These are phyloP conservation scores for Rosellinia necatrix DNA, from an alignment of 2,329 filamentous ascomycete species.

Conservation along the genomic window DNA sequence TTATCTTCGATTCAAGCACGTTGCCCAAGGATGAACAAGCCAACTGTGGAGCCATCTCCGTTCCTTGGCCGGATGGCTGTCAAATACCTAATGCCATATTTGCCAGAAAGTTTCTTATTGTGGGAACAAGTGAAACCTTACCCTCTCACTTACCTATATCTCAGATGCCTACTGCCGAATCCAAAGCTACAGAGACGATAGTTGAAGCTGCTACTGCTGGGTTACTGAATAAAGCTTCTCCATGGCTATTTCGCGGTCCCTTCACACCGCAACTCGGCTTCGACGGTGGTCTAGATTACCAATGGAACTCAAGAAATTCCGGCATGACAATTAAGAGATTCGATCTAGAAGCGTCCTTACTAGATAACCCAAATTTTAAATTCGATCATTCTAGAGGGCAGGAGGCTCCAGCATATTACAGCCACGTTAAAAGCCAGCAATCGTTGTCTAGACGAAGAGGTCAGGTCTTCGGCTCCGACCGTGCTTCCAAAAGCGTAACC, in stretches of 20 bases:
- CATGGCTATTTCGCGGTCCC: slow-evolving; percentile 47
- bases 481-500: neutral
- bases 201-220: slow-evolving; percentile 37
- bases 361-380: slow-evolving; percentile 4
- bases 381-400: neutral
- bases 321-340: slow-evolving; percentile 30
- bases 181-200: slow-evolving; percentile 45
- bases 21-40: slow-evolving; percentile 28
- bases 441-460: slow-evolving; percentile 29
- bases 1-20: slow-evolving; percentile 31
- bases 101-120: slow-evolving; percentile 48
- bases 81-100: slow-evolving; percentile 51
- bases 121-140: slow-evolving; percentile 41
- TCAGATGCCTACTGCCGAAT: slow-evolving; percentile 49
- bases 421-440: slow-evolving; percentile 2
- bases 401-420: neutral
- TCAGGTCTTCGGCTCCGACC: slow-evolving; percentile 26
- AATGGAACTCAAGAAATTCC: slow-evolving; percentile 39
- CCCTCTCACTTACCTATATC: slow-evolving; percentile 41
- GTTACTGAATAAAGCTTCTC: slow-evolving; percentile 31
- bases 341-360: slow-evolving; percentile 24
- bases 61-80: slow-evolving; percentile 43
- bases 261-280: slow-evolving; percentile 53
- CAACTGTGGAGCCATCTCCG: slow-evolving; percentile 15
- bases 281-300: slow-evolving; percentile 51